Evolutionary conservation across 2,329 filamentous ascomycete genomes (phyloP), one percentile per base, ranked within the genome.

Genomic region (Parastagonospora nodorum): DNA sequence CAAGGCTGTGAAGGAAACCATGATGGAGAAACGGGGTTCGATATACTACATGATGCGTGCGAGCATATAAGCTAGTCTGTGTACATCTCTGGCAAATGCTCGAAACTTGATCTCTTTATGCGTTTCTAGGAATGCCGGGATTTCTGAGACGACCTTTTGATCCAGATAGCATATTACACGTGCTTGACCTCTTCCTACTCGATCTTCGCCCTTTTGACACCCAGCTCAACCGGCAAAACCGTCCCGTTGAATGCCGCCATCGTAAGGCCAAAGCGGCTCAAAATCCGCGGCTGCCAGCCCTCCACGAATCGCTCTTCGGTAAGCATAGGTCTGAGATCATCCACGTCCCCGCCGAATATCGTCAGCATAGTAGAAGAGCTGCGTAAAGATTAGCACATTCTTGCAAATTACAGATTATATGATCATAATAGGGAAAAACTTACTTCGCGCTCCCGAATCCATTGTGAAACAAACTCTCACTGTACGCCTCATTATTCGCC

Each of bases 331-430:
- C 51, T 64, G 8, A 77, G 58, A 48, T 77, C 74, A 27, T 70
- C 57, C 29, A 76, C 62, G 1, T 59, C 58, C 14, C 74, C 74
- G 37, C 68, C 74, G 33, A 76, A 77, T 29, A 77, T 69, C 0
- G 74, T 76, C 35, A 77, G 63, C 74, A 76, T 77, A 15, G 74
- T 76, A 1, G 73, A 74, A 8, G 73, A 75, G 49, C 74, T 77
- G 24, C 8, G 9, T 10, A 1, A 0, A 19, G 19, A 45, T 45
- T 33, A 60, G 54, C 19, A 32, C n/a, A 12, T 6, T 14, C 14
- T 5, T 5, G 19, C 19, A 5, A 3, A 19, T 6, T 2, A 8
- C 35, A 7, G 6, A 14, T 19, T 2, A 38, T 16, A 5, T 5
- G 9, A 8, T 8, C 11, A 5, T 15, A 16, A 10, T 4, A 19